A percentile compares a stretch with the other conserved stretches of the same genome.
Conservation (phyloP, 2,329 filamentous ascomycete genomes). For the Pseudogymnoascus sp. region DNA sequence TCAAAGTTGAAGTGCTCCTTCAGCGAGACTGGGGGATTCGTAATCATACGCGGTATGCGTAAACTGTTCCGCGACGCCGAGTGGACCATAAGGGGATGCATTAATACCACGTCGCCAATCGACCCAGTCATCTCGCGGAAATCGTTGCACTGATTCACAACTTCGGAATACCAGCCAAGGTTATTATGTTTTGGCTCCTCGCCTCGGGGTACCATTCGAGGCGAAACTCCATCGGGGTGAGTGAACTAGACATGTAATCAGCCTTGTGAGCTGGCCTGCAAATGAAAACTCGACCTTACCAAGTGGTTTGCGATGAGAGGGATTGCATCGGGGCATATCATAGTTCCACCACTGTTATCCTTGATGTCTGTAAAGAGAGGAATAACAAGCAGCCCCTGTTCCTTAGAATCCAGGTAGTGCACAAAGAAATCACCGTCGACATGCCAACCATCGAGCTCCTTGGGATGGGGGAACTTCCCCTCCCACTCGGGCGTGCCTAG, state of each 20-base stretch:
- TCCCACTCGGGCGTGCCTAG: slow-evolving; percentile 48
- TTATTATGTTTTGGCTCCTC: slow-evolving; percentile 35
- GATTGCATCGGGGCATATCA: slow-evolving; percentile 53
- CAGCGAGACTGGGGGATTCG: slow-evolving; percentile 43
- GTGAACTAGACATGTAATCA: slow-evolving; percentile 30
- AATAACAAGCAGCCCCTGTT: slow-evolving; percentile 60
- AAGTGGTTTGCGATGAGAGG: slow-evolving; percentile 47
- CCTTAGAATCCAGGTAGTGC: slow-evolving; percentile 61
- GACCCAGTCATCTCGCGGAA: slow-evolving; percentile 44
- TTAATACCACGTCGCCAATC: slow-evolving; percentile 43
- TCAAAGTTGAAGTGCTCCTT: slow-evolving; percentile 43
- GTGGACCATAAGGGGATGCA: slow-evolving; percentile 48
- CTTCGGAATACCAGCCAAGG: slow-evolving; percentile 8
- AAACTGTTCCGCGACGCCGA: slow-evolving; percentile 41
- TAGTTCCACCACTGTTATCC: slow-evolving; percentile 52
- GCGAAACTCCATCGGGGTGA: slow-evolving; percentile 56
- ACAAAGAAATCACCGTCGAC: slow-evolving; percentile 66
- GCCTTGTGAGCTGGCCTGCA: background rate
- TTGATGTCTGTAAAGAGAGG: slow-evolving; percentile 58
- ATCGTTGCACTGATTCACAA: slow-evolving; percentile 32
- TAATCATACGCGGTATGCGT: slow-evolving; percentile 41
- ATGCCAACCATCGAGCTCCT: slow-evolving; percentile 52
- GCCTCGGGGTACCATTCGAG: slow-evolving; percentile 52
- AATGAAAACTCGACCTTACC: slow-evolving; percentile 19
- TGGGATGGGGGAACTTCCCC: slow-evolving; percentile 40